Conservation (phyloP, 257 asterid species). For the Henckelia pumila region DNA sequence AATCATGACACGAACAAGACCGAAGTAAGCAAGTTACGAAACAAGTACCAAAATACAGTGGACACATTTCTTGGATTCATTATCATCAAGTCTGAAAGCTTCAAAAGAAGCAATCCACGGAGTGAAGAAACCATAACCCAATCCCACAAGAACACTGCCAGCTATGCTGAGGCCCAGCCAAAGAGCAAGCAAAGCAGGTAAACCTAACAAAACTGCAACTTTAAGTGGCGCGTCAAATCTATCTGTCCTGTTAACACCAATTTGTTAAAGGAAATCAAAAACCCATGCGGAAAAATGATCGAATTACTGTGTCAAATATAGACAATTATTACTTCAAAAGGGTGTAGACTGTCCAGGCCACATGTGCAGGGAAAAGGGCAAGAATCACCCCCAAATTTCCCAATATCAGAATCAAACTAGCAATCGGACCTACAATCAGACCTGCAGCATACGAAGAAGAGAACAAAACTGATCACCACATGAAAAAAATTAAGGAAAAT, state of each 20-base stretch:
- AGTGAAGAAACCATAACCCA: slow-evolving; percentile 89
- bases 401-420: slow-evolving; percentile 55
- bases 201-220: slow-evolving; percentile 63
- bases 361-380: slow-evolving; percentile 88
- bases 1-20: neutral
- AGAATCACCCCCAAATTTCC: slow-evolving; percentile 84
- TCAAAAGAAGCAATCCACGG: slow-evolving; percentile 94
- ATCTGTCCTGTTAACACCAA: slow-evolving; percentile 48
- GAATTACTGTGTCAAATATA: neutral
- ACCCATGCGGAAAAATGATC: neutral
- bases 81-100: slow-evolving; percentile 71
- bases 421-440: slow-evolving; percentile 78
- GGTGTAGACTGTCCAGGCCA: slow-evolving; percentile 78
- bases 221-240: slow-evolving; percentile 79
- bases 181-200: slow-evolving; percentile 74
- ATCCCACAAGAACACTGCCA: slow-evolving; percentile 70
- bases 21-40: neutral
- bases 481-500: neutral
- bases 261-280: slow-evolving; percentile 4
- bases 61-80: slow-evolving; percentile 48
- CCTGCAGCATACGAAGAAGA: slow-evolving; percentile 47
- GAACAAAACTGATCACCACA: slow-evolving; percentile 4
- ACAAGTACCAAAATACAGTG: slow-evolving; percentile 68
- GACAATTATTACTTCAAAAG: slow-evolving; percentile 57
- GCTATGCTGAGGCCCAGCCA: slow-evolving; percentile 92